These are phyloP conservation scores for Aspergillus novoparasiticus DNA, from an alignment of 2,329 filamentous ascomycete genomes.

Conservation along the genomic window DNA sequence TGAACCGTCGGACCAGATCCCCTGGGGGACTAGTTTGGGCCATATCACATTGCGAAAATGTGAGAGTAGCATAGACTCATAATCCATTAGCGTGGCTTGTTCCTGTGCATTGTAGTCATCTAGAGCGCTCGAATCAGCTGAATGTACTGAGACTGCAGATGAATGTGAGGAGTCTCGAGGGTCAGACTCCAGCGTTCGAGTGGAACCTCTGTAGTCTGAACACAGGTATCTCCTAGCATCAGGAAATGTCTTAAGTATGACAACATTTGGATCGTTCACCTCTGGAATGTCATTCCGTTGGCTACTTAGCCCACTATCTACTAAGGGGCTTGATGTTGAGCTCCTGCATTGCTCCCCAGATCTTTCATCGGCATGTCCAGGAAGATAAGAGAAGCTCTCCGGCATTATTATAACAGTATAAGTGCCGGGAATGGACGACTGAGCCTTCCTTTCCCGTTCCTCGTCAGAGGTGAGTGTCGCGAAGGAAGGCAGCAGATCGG, in stretches of 20 bases:
- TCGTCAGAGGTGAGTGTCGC: constrained; percentile 57
- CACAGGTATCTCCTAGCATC: constrained; percentile 42
- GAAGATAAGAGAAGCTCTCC: constrained; percentile 55
- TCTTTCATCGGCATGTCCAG: constrained; percentile 51
- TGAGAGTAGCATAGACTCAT: constrained; percentile 38
- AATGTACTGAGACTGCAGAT: constrained; percentile 28
- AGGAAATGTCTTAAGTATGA: constrained; percentile 55
- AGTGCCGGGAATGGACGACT: constrained; percentile 54
- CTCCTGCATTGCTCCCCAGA: constrained; percentile 26
- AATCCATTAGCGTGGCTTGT: constrained; percentile 23
- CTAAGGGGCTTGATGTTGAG: constrained; percentile 28
- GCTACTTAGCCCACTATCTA: constrained; percentile 32
- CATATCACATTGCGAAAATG: constrained; percentile 47
- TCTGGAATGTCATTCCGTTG: constrained; percentile 24
- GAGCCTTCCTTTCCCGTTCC: constrained; percentile 60
- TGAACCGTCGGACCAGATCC: constrained; percentile 20
- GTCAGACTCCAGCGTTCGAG: constrained; percentile 40
- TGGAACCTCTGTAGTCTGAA: constrained; percentile 32
- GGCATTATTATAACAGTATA: constrained; percentile 59
- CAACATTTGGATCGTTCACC: constrained; percentile 49
- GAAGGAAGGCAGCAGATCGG: constrained; percentile 58
- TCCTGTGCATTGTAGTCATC: constrained; percentile 20
- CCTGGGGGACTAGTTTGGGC: constrained; percentile 41
- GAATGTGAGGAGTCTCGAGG: constrained; percentile 30
- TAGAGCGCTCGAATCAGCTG: constrained; percentile 24